Percentiles rank a stretch among this genome's conserved stretches.
Evolutionary conservation across 2,329 filamentous ascomycete genomes (phyloP).

Genomic region (Colletotrichum cordylinicola): DNA sequence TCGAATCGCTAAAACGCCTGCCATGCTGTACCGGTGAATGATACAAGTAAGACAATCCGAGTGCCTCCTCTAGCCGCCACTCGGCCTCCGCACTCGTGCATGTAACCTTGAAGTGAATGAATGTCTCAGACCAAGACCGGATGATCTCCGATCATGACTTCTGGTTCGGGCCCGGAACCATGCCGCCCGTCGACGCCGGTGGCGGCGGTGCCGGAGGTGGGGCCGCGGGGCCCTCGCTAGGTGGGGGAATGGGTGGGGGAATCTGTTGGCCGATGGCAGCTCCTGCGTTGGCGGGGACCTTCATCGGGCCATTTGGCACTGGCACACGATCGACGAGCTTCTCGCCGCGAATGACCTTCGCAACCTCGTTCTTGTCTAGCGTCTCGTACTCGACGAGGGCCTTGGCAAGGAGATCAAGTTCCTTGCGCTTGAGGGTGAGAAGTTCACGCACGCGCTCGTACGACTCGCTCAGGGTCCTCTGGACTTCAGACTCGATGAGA

Average conservation of each 20-base stretch:
- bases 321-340: constrained; percentile 74
- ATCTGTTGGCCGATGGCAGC: constrained; percentile 1
- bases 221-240: constrained; percentile 1
- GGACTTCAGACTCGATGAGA: constrained; percentile 87
- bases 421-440: constrained; percentile 76
- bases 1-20: constrained; percentile 18
- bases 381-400: constrained; percentile 96
- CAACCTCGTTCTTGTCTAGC: constrained; percentile 85
- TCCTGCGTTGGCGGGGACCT: constrained; percentile 31
- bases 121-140: neutral
- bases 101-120: neutral
- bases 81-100: neutral
- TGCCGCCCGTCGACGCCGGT: constrained; percentile 1
- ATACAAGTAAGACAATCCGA: constrained; percentile 12
- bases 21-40: constrained; percentile 19
- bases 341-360: constrained; percentile 88
- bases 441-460: constrained; percentile 76
- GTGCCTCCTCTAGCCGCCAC: neutral
- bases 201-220: constrained; percentile 20
- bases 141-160: constrained; percentile 5
- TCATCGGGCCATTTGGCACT: constrained; percentile 60
- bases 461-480: constrained; percentile 81
- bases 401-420: constrained; percentile 86
- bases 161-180: neutral
- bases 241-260: constrained; percentile 12